Evolutionary conservation across 225 moss, liverwort and hornwort species (phyloP).

Genomic region (Rhytidiadelphus loreus): DNA sequence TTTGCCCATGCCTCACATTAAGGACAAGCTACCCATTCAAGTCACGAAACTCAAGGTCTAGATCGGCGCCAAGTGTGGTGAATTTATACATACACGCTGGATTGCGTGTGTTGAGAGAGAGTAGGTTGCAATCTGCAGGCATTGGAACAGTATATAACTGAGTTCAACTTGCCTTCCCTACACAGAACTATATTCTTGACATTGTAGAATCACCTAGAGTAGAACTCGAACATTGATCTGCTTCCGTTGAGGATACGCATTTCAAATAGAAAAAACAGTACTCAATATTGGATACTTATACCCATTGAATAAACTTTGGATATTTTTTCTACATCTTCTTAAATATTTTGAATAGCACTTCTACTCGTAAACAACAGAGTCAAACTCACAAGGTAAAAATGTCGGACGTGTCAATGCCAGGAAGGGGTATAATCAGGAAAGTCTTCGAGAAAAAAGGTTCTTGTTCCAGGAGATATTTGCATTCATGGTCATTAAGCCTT

Average conservation of each 20-base stretch:
- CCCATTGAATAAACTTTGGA: not conserved
- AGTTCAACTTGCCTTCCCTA: not conserved
- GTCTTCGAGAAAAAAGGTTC: not conserved
- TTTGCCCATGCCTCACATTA: constrained; percentile 30
- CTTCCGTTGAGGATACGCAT: not conserved
- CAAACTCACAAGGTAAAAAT: not conserved
- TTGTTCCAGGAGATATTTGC: not conserved
- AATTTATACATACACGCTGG: not conserved
- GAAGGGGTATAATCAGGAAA: not conserved
- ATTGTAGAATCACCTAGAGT: not conserved
- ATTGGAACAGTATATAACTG: not conserved
- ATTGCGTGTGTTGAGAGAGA: not conserved
- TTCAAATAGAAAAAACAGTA: not conserved
- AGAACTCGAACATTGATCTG: not conserved
- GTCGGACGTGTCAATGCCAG: not conserved
- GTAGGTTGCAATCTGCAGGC: not conserved
- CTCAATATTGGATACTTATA: not conserved
- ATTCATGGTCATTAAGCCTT: constrained; percentile 12
- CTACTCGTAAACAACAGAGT: not conserved
- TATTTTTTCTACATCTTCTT: too few species aligned
- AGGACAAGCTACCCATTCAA: constrained; percentile 14
- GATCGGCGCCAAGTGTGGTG: not conserved
- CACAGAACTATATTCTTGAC: not conserved
- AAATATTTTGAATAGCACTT: not conserved
- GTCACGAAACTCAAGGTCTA: not conserved